Evolutionary conservation across 1,284 basidiomycete species (phyloP).

Genomic region (Ustilago bromivora): DNA sequence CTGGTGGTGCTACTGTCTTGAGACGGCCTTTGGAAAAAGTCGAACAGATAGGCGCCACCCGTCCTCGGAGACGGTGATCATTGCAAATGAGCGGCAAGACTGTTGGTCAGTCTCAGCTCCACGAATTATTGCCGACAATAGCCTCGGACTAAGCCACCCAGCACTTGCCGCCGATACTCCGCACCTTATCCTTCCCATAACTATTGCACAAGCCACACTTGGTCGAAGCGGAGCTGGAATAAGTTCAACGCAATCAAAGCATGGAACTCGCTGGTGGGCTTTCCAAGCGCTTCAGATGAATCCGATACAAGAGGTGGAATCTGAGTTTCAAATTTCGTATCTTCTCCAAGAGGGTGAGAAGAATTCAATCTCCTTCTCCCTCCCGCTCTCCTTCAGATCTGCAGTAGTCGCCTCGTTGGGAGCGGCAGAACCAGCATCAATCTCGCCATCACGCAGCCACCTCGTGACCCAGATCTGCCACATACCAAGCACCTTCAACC

Average conservation of each 20-base stretch:
- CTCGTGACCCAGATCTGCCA: neutral
- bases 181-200: neutral
- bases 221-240: neutral
- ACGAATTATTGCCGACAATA: neutral
- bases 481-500: neutral
- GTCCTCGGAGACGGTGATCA: neutral
- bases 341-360: conserved; percentile 9
- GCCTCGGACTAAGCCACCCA: neutral
- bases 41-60: neutral
- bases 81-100: neutral
- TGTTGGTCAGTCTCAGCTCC: neutral
- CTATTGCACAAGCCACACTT: neutral
- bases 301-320: neutral
- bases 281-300: neutral
- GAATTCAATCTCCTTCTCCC: neutral
- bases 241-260: neutral
- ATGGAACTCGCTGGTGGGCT: neutral
- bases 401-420: neutral
- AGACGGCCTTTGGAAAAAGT: neutral
- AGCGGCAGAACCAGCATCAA: neutral
- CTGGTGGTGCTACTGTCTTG: neutral
- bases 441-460: neutral
- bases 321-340: conserved; percentile 3
- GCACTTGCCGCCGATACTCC: neutral
- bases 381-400: neutral